These are phyloP conservation scores for Trametes villosa DNA, from an alignment of 768 basidiomycete genomes.

Conservation along the genomic window DNA sequence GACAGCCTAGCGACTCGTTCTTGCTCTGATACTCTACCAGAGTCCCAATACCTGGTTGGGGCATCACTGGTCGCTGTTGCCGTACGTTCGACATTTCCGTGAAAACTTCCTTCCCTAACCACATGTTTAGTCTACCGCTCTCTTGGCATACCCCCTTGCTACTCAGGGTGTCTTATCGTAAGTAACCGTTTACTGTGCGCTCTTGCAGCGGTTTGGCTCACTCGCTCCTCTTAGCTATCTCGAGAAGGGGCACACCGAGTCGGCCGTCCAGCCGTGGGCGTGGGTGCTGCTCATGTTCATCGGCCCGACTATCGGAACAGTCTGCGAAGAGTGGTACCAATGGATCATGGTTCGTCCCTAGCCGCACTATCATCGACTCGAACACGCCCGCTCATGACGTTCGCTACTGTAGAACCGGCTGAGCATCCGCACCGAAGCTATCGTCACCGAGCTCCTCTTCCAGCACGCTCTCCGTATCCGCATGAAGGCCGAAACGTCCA, in stretches of 20 bases:
- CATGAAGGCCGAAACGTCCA: conserved; percentile 36
- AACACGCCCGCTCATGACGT: not conserved
- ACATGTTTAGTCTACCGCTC: conserved; percentile 16
- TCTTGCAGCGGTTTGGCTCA: not conserved
- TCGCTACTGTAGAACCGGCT: not conserved
- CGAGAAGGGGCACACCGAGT: conserved; percentile 53
- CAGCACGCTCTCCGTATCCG: conserved; percentile 55
- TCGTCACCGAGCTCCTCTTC: conserved; percentile 40
- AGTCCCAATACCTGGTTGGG: conserved; percentile 16
- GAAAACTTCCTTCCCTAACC: not conserved
- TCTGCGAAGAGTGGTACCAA: conserved; percentile 59
- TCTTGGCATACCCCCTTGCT: conserved; percentile 36
- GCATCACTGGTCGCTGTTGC: conserved; percentile 7
- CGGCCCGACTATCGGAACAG: conserved; percentile 47
- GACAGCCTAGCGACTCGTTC: not conserved
- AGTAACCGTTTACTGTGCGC: not conserved
- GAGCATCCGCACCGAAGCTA: conserved; percentile 9
- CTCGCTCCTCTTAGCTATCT: conserved; percentile 51
- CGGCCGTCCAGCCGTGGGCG: conserved; percentile 65
- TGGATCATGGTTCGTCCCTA: conserved; percentile 37
- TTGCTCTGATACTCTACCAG: not conserved
- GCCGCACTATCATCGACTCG: not conserved
- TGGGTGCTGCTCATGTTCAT: conserved; percentile 61
- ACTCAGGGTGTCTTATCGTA: conserved; percentile 39
- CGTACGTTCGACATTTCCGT: conserved; percentile 14